Conservation (phyloP, 345 rosid species). For the Hibiscus mutabilis region DNA sequence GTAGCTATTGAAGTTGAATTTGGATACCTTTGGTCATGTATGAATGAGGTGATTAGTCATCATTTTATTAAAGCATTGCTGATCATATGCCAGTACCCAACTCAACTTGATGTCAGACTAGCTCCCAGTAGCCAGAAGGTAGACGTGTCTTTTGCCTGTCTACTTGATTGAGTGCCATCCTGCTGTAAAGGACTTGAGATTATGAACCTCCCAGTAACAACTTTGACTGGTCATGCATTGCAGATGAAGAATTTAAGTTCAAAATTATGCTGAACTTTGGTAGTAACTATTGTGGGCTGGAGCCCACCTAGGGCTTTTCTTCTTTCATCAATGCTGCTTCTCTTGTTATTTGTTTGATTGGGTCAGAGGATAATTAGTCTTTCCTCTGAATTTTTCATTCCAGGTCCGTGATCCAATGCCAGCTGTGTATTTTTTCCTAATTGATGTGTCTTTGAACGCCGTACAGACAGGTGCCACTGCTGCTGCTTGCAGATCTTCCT, state of each 20-base stretch:
- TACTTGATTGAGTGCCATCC: neutral
- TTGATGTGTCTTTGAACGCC: slow-evolving; percentile 97
- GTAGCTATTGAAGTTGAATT: neutral
- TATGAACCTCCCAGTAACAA: too few relatives aligned
- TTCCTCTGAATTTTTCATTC: slow-evolving; percentile 14
- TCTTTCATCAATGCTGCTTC: neutral
- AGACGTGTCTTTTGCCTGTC: neutral
- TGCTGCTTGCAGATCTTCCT: slow-evolving; percentile 97
- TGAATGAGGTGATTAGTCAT: neutral
- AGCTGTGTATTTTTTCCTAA: slow-evolving; percentile 82
- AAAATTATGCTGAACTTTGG: neutral
- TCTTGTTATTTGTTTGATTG: neutral
- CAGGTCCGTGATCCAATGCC: slow-evolving; percentile 99
- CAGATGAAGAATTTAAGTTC: neutral
- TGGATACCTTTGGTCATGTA: neutral
- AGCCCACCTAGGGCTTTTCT: neutral
- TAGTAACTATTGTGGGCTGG: too few relatives aligned
- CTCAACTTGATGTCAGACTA: neutral
- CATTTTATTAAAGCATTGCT: neutral
- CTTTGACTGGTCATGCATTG: neutral
- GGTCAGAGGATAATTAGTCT: neutral
- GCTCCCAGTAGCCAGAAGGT: neutral
- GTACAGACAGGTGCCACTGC: slow-evolving; percentile 96
- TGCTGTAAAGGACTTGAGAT: neutral
- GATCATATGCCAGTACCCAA: neutral